Conservation (phyloP, 192 early-diverging fungal genomes). For the Linderina pennispora region DNA sequence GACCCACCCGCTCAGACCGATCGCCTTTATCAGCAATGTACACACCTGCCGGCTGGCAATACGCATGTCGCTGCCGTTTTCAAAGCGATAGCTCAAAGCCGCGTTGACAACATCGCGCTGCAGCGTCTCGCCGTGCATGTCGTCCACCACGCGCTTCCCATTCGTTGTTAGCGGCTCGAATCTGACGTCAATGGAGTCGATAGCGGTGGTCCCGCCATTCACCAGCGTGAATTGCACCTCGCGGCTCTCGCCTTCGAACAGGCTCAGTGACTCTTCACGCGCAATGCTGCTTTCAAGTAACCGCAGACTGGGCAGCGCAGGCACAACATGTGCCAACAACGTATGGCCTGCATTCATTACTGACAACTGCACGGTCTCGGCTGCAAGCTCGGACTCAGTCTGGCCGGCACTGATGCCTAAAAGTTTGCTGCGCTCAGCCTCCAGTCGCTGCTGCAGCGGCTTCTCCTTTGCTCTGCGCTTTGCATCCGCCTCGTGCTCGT, state of each 20-base stretch:
- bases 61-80: neutral
- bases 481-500: conserved; percentile 14
- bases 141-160: conserved; percentile 3
- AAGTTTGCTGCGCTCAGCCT: conserved; percentile 22
- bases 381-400: neutral
- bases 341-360: conserved; percentile 12
- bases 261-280: conserved; percentile 22
- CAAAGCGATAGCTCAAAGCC: conserved; percentile 12
- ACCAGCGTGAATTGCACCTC: conserved; percentile 17
- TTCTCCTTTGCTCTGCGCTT: conserved; percentile 10
- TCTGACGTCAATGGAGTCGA: conserved; percentile 10
- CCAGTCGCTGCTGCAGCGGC: conserved; percentile 23
- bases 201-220: conserved; percentile 13
- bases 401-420: conserved; percentile 6
- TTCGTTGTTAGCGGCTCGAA: conserved; percentile 24
- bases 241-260: conserved; percentile 35
- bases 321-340: conserved; percentile 15
- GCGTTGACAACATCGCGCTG: conserved; percentile 22
- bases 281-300: conserved; percentile 12
- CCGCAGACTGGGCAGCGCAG: conserved; percentile 16
- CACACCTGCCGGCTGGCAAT: conserved; percentile 1
- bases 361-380: conserved; percentile 17
- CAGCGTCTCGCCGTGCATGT: conserved; percentile 3
- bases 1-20: conserved; percentile 15
- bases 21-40: conserved; percentile 14